Conservation (phyloP, 495 filamentous ascomycete genomes). For the Lentithecium fluviatile region DNA sequence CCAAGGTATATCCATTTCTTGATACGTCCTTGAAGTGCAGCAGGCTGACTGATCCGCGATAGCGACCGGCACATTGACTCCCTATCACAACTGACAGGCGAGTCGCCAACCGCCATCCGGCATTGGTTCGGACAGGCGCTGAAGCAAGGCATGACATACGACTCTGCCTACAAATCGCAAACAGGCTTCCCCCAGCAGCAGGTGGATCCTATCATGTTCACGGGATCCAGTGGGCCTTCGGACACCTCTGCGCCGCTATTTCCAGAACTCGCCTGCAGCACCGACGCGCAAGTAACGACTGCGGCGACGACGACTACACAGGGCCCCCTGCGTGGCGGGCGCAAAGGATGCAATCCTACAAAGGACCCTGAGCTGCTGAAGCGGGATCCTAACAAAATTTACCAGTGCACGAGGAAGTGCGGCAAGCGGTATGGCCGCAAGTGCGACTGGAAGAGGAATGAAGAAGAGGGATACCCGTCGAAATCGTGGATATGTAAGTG, state of each 20-base stretch:
- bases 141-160: constrained; percentile 29
- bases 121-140: constrained; percentile 33
- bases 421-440: constrained; percentile 36
- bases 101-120: constrained; percentile 22
- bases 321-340: constrained; percentile 11
- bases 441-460: constrained; percentile 38
- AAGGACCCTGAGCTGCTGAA: constrained; percentile 16
- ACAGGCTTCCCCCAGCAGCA: constrained; percentile 21
- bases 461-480: constrained; percentile 35
- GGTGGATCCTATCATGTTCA: neutral
- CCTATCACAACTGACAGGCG: constrained; percentile 28
- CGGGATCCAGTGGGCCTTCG: neutral
- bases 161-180: constrained; percentile 35
- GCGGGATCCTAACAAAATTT: constrained; percentile 31
- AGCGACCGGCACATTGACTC: constrained; percentile 33
- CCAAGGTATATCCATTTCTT: constrained; percentile 15
- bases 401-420: constrained; percentile 35
- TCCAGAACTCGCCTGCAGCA: constrained; percentile 1
- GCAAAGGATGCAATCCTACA: constrained; percentile 29
- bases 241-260: too few species aligned
- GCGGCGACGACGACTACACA: neutral
- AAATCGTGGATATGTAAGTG: constrained; percentile 32
- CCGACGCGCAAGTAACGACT: neutral
- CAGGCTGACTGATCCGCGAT: neutral
- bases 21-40: neutral